Evolutionary conservation across 2,329 filamentous ascomycete genomes (phyloP), one percentile per base, ranked within the genome.

Genomic region (Stagonosporopsis tanaceti): DNA sequence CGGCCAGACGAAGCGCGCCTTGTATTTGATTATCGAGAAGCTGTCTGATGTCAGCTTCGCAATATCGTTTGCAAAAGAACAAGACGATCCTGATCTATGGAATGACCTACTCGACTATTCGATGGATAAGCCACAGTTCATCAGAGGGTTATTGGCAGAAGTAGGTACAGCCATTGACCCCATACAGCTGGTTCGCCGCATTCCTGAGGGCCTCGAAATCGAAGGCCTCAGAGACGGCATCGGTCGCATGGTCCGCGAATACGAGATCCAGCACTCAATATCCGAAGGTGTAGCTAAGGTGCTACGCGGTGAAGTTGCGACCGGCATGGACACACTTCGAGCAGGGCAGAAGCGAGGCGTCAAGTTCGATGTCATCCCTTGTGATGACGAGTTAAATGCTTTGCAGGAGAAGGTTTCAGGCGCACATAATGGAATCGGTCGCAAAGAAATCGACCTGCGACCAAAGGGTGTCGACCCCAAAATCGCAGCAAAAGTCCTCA

Each of bases 101-200:
- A 91, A 97, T 63, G 93, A 98, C 70, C 83, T 99, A 7, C 85
- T 99, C 6, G 88, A 94, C 66, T 98, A 98, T 76, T 94, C 91
- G 59, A 98, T 99, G 95, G 93, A 97, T 78, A 97, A 97, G 72
- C 95, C 95, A 0, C 87, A 87, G 38, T 99, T 99, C 78, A 98
- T 99, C 65, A 89, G 92, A 12, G 93, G 91, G 0, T 81, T 99
- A 3, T 85, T 99, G 0, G 92, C 97, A 69, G 92, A 98, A 78
- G 94, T 97, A 1, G 95, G 95, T 34, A 98, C 93, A 0, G 87
- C 92, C 1, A 95, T 99, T 69, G 89, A 98, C 69, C 95, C 95
- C 0, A 94, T 98, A 61, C 90, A 89, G 15, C 85, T 99, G 3
- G 92, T 99, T 6, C 85, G 91, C 14, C 87, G 93, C 5, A 99